These are phyloP conservation scores for Tulasnella sp. DNA, from an alignment of 768 basidiomycete species.

Conservation along the genomic window DNA sequence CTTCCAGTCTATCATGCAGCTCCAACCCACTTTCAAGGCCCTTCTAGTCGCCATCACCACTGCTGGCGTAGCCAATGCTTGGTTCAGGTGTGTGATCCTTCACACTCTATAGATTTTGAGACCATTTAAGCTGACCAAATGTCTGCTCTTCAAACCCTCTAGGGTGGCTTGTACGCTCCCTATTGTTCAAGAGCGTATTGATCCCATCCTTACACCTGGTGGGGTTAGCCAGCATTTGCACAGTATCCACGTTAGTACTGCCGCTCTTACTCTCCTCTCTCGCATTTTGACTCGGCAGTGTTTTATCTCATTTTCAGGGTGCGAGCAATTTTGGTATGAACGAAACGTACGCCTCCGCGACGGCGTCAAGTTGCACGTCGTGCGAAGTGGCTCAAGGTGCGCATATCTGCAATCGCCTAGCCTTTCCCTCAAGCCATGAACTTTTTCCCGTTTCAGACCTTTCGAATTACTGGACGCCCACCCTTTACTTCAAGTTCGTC, in stretches of 20 bases:
- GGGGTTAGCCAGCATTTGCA: conserved; percentile 10
- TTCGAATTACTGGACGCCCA: conserved; percentile 16
- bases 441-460: no score
- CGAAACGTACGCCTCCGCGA: conserved; percentile 15
- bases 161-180: conserved; percentile 6
- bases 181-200: conserved; percentile 14
- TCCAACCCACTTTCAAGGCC: conserved; percentile 3
- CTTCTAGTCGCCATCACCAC: not conserved
- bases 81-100: conserved; percentile 5
- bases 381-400: conserved; percentile 5
- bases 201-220: conserved; percentile 12
- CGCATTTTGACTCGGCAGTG: not conserved
- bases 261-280: not conserved
- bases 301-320: not conserved
- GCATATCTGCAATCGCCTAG: no score
- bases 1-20: not conserved
- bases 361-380: conserved; percentile 11
- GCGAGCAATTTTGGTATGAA: not conserved
- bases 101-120: not conserved
- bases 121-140: no score
- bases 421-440: no score
- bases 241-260: conserved; percentile 8
- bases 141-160: no score
- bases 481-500: conserved; percentile 14
- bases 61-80: conserved; percentile 7